Percentiles rank a stretch among this genome's conserved stretches.
These are phyloP conservation scores for Cyberlindnera sargentensis DNA, from an alignment of 805 yeast genomes.

Conservation along the genomic window DNA sequence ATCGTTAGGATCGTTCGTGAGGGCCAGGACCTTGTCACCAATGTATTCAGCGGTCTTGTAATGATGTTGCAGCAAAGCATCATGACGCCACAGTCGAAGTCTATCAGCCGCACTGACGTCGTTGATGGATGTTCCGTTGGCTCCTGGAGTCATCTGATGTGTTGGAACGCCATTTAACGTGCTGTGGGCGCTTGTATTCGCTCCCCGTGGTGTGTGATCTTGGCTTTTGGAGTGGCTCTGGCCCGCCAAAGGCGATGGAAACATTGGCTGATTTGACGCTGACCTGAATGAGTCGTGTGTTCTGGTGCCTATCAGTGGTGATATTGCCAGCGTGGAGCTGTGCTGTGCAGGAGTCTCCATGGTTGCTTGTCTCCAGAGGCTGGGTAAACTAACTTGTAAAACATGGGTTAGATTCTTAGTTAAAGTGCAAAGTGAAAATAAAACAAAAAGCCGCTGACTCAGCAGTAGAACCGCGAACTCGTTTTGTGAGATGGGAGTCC, in stretches of 20 bases:
- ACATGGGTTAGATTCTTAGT: too few relatives aligned
- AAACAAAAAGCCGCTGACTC: too few relatives aligned
- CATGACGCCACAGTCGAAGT: slow-evolving; percentile 86
- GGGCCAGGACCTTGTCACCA: slow-evolving; percentile 81
- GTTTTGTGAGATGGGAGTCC: not conserved
- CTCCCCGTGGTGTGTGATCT: slow-evolving; percentile 7
- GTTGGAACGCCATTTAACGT: not conserved
- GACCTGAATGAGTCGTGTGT: slow-evolving; percentile 34
- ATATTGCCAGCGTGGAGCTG: slow-evolving; percentile 66
- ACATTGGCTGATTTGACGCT: slow-evolving; percentile 39
- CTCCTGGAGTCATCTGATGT: not conserved
- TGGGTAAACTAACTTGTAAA: too few relatives aligned
- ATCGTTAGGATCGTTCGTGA: slow-evolving; percentile 85
- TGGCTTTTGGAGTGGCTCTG: not conserved
- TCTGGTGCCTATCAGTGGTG: slow-evolving; percentile 46
- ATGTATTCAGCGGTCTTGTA: slow-evolving; percentile 83
- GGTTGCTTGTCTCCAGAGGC: too few relatives aligned
- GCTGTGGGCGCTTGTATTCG: not conserved
- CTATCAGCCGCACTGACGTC: slow-evolving; percentile 68
- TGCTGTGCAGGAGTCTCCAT: slow-evolving; percentile 45
- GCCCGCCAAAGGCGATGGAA: slow-evolving; percentile 29
- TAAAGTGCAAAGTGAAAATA: too few relatives aligned
- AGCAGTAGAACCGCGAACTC: not conserved
- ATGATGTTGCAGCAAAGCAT: slow-evolving; percentile 88
- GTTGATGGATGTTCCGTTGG: not conserved